Percentiles rank a stretch among this genome's conserved stretches.
Conservation (phyloP, 2,329 filamentous ascomycete genomes). For the Monilinia laxa region DNA sequence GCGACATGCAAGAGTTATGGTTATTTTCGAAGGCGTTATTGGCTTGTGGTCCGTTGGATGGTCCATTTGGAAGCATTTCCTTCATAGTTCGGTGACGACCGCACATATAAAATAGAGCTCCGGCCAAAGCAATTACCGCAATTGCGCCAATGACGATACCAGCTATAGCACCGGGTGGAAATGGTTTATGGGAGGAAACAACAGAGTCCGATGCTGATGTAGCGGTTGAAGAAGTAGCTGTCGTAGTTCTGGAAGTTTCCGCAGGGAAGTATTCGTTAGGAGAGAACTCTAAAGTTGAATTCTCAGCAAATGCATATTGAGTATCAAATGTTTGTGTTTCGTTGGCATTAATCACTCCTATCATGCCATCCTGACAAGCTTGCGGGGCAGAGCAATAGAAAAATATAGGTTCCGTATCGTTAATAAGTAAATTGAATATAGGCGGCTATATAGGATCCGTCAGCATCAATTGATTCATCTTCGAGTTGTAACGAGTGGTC, state of each 20-base stretch:
- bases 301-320: constrained; percentile 50
- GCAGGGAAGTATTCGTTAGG: constrained; percentile 57
- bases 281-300: constrained; percentile 52
- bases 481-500: constrained; percentile 27
- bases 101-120: constrained; percentile 49
- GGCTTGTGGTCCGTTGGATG: background rate
- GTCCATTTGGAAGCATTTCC: constrained; percentile 21
- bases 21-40: constrained; percentile 3
- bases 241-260: constrained; percentile 42
- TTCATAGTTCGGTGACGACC: constrained; percentile 37
- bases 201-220: background rate
- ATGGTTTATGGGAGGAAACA: constrained; percentile 20
- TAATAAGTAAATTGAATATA: constrained; percentile 49
- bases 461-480: constrained; percentile 11
- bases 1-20: constrained; percentile 32
- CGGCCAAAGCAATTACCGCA: constrained; percentile 45
- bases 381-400: constrained; percentile 68
- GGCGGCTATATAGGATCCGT: constrained; percentile 39
- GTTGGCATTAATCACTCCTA: constrained; percentile 72
- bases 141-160: constrained; percentile 55
- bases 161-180: constrained; percentile 54
- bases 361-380: constrained; percentile 70
- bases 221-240: constrained; percentile 25
- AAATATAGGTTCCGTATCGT: constrained; percentile 63
- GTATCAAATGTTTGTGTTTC: constrained; percentile 48